phyloP scores from a whole-genome alignment of 148 eudicot genomes.

The Rhododendron ovatum region DNA sequence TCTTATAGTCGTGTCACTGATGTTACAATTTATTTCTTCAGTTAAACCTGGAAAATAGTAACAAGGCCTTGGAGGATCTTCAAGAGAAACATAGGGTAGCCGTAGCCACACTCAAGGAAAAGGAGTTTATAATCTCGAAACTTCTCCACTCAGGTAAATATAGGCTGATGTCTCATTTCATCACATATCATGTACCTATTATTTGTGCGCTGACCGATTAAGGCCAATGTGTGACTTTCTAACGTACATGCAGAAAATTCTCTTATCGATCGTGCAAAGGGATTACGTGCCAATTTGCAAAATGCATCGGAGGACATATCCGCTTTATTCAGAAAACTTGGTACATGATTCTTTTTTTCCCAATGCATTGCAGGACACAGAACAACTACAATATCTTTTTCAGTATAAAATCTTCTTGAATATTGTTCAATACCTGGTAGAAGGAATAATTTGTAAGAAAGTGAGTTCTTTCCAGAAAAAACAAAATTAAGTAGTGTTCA shows the following conservation, averaged over 20 bases:
- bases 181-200: neutral
- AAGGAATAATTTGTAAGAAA: neutral
- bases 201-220: neutral
- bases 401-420: neutral
- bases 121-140: constrained; percentile 56
- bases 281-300: constrained; percentile 52
- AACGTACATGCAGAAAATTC: constrained; percentile 43
- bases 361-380: neutral
- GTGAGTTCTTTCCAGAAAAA: neutral
- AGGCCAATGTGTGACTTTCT: constrained; percentile 4
- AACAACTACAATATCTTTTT: neutral
- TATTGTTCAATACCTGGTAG: neutral
- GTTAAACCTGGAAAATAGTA: constrained; percentile 50
- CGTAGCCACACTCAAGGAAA: constrained; percentile 48
- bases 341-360: constrained; percentile 24
- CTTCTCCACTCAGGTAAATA: constrained; percentile 54
- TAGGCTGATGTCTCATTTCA: neutral
- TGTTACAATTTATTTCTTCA: constrained; percentile 15
- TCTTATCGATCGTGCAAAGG: constrained; percentile 61
- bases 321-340: constrained; percentile 49
- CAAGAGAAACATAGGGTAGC: constrained; percentile 47
- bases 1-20: neutral
- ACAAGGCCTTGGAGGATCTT: constrained; percentile 50
- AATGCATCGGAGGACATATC: constrained; percentile 68
- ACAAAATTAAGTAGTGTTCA: neutral